Percentiles rank a stretch among this genome's conserved stretches.
Conservation (phyloP, 257 asterid species). For the Capsicum chinense region DNA sequence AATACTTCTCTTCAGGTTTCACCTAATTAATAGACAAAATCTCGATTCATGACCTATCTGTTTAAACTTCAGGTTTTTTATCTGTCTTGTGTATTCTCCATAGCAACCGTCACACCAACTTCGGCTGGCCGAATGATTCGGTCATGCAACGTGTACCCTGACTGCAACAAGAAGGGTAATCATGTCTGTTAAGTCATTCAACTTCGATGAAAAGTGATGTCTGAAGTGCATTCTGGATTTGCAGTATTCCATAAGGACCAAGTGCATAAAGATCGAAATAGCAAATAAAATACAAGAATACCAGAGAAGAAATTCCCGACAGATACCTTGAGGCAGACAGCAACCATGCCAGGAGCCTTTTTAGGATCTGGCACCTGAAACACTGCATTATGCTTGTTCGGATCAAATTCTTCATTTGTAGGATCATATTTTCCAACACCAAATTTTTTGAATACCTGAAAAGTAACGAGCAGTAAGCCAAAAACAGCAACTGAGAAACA, state of each 20-base stretch:
- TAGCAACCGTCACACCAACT: constrained; percentile 75
- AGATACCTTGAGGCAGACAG: constrained; percentile 84
- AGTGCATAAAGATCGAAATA: no score
- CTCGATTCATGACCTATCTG: not conserved
- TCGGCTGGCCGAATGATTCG: constrained; percentile 88
- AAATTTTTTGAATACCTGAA: constrained; percentile 79
- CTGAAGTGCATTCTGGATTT: not conserved
- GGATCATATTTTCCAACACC: constrained; percentile 80
- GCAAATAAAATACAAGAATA: not conserved
- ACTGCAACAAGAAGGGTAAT: constrained; percentile 43
- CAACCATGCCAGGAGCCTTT: constrained; percentile 75
- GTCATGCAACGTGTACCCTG: constrained; percentile 74
- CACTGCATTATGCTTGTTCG: constrained; percentile 89
- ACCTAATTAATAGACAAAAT: not conserved
- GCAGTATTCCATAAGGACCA: not conserved
- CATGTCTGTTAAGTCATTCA: not conserved
- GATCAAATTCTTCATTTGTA: constrained; percentile 78
- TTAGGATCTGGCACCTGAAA: constrained; percentile 94
- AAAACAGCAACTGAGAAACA: not conserved
- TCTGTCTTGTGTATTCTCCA: constrained; percentile 42
- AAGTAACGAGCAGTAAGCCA: not conserved
- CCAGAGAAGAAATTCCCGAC: not conserved
- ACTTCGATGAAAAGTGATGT: not conserved
- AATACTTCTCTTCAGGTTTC: constrained; percentile 6
- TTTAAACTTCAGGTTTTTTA: constrained; percentile 38